Base-by-base conservation (phyloP, 2,329 filamentous ascomycete species). In the Pseudovirgaria hyperparasitica region DNA sequence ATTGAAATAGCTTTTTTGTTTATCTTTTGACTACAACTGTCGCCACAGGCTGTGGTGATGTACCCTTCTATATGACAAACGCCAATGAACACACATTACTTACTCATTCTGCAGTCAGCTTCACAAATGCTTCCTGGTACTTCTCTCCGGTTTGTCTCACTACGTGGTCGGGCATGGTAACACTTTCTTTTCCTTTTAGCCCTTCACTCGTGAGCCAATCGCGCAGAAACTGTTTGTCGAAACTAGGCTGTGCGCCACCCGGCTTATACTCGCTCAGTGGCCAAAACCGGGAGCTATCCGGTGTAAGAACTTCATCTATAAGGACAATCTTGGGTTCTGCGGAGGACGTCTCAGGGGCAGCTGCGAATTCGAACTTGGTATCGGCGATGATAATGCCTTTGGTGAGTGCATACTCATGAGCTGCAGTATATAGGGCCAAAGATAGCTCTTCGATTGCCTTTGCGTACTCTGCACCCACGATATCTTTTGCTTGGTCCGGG, bases 241-340 rank as follows among this genome's bases (percentile, higher is more conserved):
- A 90, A 55, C 81, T 90, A 29, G 77, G 68, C 60, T 92, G 84
- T 30, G 78, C 67, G 35, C 65, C 65, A 2, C 86, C 85, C 11
- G 80, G 55, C 32, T 52, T 47, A 29, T 34, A 25, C 47, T 74
- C 67, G 22, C 73, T 73, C 36, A 67, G 71, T 1, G 76, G 75
- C 86, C 87, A 96, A 65, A 93, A 93, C 10, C 86, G 71, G 26
- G 79, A 87, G 39, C 53, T 60, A 37, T 66, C 63, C 3, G 85
- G 84, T 6, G 84, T 92, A 33, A 92, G 60, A 13, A 92, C 82
- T 59, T 92, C 84, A 46, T 92, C 84, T 4, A 85, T 72, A 27
- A 87, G 62, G 19, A 85, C 70, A 6, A 90, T 66, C 9, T 25
- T 22, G 10, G 30, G 32, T 42, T 80, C 70, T 34, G 72, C 65